Evolutionary conservation across 2,329 filamentous ascomycete genomes (phyloP), one percentile per base, ranked within the genome.

Genomic region (Neurospora sp.): DNA sequence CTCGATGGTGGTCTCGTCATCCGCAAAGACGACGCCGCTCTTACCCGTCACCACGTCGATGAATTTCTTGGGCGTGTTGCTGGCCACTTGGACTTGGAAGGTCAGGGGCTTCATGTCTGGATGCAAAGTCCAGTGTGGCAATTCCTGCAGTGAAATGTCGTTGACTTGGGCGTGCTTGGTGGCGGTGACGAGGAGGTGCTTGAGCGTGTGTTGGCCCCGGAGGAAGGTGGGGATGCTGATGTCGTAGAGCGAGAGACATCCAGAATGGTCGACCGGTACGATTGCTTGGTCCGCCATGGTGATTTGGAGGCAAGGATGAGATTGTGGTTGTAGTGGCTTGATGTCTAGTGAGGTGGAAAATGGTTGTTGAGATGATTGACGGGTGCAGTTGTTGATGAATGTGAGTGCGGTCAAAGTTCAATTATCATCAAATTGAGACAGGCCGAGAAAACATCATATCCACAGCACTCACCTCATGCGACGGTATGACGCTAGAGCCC

Each of bases 31-130:
- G 41, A 73, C 74, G 15, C 73, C 33, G 3, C 74, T 69, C 23
- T 68, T 66, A 66, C 76, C 76, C 1, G 74, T 75, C 37, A 80
- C 66, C 43, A 75, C 74, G 71, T 73, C 72, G 40, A 81, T 52
- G 46, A 72, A 70, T 68, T 76, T 75, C 72, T 76, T 77, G 72
- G 73, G 73, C 0, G 74, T 76, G 72, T 77, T 77, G 68, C 76
- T 77, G 8, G 74, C 76, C 38, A 75, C 73, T 68, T 78, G 75
- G 15, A 82, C 73, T 70, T 82, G 80, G 74, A 79, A 79, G 41
- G 67, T 71, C 23, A 82, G 75, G 15, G 79, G 78, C 15, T 74
- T 72, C 78, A 81, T 81, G 75, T 81, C 80, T 1, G 77, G 74
- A 57, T 70, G 12, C 12, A 62, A 17, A 4, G 52, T 33, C 52